Conservation (phyloP, 352 stramenopile genomes). For the Pythium guiyangense region DNA sequence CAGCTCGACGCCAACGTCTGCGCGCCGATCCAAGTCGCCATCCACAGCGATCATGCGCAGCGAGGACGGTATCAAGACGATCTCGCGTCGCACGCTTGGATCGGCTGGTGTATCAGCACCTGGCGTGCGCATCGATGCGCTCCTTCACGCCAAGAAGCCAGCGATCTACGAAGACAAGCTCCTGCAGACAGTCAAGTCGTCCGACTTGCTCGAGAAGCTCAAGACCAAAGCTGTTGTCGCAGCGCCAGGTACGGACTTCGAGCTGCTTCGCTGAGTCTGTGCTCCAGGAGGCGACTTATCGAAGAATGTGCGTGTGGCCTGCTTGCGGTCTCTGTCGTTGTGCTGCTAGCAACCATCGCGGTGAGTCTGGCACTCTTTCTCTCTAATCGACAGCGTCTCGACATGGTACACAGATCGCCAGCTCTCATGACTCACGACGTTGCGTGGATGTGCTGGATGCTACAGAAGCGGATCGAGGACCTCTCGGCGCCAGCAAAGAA, state of each 20-base stretch:
- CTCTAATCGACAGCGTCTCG: no score
- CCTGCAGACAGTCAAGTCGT: slow-evolving; percentile 36
- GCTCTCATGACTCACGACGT: neutral
- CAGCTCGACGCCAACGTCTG: slow-evolving; percentile 5
- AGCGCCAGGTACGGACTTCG: slow-evolving; percentile 27
- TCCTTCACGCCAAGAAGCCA: slow-evolving; percentile 53
- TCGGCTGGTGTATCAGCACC: slow-evolving; percentile 6
- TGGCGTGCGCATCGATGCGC: slow-evolving; percentile 16
- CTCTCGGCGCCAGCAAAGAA: slow-evolving; percentile 49
- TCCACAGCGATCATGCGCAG: slow-evolving; percentile 5
- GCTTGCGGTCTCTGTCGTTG: neutral
- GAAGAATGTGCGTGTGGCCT: neutral
- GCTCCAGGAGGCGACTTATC: neutral
- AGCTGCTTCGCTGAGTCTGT: neutral
- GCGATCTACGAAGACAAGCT: slow-evolving; percentile 55
- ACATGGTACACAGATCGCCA: neutral
- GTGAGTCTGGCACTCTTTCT: neutral
- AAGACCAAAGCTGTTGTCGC: slow-evolving; percentile 39
- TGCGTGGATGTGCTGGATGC: neutral
- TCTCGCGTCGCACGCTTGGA: slow-evolving; percentile 28
- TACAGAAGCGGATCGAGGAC: slow-evolving; percentile 59
- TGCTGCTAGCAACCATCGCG: slow-evolving; percentile 1
- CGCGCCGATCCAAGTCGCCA: slow-evolving; percentile 1
- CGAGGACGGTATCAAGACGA: slow-evolving; percentile 59
- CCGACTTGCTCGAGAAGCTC: slow-evolving; percentile 41